A percentile compares a stretch with the other conserved stretches of the same genome.
Evolutionary conservation across 1,139 yeast genomes (phyloP).

Genomic region (Nadsonia commutata): DNA sequence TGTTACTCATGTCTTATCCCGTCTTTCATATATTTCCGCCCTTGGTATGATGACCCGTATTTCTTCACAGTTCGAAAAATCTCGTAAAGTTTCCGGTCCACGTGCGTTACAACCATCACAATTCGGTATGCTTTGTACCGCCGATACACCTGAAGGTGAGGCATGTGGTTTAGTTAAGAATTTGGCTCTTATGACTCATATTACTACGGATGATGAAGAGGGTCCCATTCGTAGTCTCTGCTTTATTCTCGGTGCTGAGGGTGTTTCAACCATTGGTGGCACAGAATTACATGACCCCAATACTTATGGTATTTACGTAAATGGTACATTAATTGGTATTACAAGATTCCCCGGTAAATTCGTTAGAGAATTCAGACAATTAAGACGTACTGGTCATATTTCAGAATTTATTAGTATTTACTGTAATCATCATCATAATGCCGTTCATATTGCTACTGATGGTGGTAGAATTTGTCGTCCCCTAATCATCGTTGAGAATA

Average conservation of each 20-base stretch:
- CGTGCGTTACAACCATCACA: constrained; percentile 98
- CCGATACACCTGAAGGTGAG: constrained; percentile 99
- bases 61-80: constrained; percentile 93
- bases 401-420: constrained; percentile 87
- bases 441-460: constrained; percentile 96
- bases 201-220: constrained; percentile 96
- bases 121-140: constrained; percentile 96
- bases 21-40: constrained; percentile 87
- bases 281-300: constrained; percentile 64
- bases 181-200: constrained; percentile 94
- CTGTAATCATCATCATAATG: constrained; percentile 75
- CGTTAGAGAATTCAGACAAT: constrained; percentile 58
- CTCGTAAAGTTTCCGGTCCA: constrained; percentile 96
- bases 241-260: constrained; percentile 78
- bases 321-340: constrained; percentile 88
- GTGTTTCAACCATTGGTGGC: constrained; percentile 66
- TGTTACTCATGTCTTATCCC: constrained; percentile 87
- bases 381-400: constrained; percentile 75
- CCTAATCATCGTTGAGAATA: constrained; percentile 66
- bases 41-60: constrained; percentile 99
- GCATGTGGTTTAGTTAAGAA: constrained; percentile 98
- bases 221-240: constrained; percentile 70
- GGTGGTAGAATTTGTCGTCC: constrained; percentile 99
- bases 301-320: constrained; percentile 72
- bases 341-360: constrained; percentile 75